Conservation (phyloP, 2,329 filamentous ascomycete species). For the Ilyonectria robusta region DNA sequence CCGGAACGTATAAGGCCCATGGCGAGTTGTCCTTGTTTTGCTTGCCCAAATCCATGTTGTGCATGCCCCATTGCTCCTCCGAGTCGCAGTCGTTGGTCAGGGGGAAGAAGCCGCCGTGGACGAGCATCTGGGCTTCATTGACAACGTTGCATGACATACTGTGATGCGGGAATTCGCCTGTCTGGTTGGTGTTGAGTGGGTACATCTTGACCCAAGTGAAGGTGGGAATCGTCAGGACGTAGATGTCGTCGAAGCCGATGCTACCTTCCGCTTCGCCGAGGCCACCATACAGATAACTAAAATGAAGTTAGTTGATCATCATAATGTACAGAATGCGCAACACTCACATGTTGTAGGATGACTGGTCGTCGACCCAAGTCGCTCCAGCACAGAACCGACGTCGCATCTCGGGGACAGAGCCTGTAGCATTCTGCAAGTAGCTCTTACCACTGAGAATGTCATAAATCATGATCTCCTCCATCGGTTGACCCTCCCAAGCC, state of each 20-base stretch:
- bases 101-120: conserved; percentile 73
- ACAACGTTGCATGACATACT: conserved; percentile 70
- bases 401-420: conserved; percentile 64
- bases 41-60: conserved; percentile 70
- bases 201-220: conserved; percentile 74
- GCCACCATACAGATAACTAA: conserved; percentile 74
- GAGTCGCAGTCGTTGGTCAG: conserved; percentile 64
- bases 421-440: conserved; percentile 70
- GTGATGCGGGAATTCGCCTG: conserved; percentile 63
- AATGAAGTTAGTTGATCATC: conserved; percentile 14
- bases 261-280: conserved; percentile 61
- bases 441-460: conserved; percentile 71
- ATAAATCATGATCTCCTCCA: conserved; percentile 70
- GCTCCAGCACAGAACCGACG: conserved; percentile 73
- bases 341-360: conserved; percentile 75
- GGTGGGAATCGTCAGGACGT: conserved; percentile 71
- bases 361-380: conserved; percentile 70
- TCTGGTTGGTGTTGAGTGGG: conserved; percentile 57
- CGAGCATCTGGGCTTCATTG: conserved; percentile 70
- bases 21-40: conserved; percentile 59
- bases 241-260: conserved; percentile 71
- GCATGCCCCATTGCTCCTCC: conserved; percentile 66
- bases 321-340: not conserved
- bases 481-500: conserved; percentile 59
- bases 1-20: conserved; percentile 67